Evolutionary conservation across 352 stramenopile species (phyloP), one percentile per base, ranked within the genome.

Genomic region (Phytopythium chamaehyphon): DNA sequence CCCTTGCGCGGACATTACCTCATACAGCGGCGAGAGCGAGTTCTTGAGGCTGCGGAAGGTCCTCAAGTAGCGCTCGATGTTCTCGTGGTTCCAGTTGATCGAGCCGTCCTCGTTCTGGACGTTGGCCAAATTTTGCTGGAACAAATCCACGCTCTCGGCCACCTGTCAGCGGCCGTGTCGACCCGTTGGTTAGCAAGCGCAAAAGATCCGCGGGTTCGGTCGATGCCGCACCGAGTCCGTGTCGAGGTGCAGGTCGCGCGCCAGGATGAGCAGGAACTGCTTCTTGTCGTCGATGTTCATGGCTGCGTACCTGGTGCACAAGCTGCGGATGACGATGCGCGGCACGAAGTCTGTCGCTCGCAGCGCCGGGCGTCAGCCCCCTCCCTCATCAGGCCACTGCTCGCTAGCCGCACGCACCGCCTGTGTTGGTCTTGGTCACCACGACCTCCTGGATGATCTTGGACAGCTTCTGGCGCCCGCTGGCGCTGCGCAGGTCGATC

Each of bases 201-300:
- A 42, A 42, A n/a, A n/a, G n/a, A n/a, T n/a, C n/a, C n/a, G n/a
- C n/a, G n/a, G n/a, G n/a, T n/a, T 43, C 38, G 38, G 4, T 11
- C 2, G 6, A 21, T n/a, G 38, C 38, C 23, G 23, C 19, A 51
- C 44, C 28, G 28, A 26, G 28, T 40, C 40, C 11, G 67, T 67
- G 54, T 93, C 78, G 12, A 91, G 66, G 42, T 90, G 78, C 43
- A 93, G 45, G 37, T 93, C 80, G 21, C 78, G 70, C 11, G 83
- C 80, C 22, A 93, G 55, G 40, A 89, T 88, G 37, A 91, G 69
- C 33, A 91, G 50, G 38, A 93, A 93, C 22, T 87, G 60, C 59
- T 86, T 84, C 69, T 93, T 93, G 43, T 80, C 75, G 21, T 89
- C 83, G 12, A 90, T 85, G 49, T 90, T 53, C 47, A 88, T 76